Conservation (phyloP, 2,329 filamentous ascomycete species). For the Pseudogymnoascus sp. region DNA sequence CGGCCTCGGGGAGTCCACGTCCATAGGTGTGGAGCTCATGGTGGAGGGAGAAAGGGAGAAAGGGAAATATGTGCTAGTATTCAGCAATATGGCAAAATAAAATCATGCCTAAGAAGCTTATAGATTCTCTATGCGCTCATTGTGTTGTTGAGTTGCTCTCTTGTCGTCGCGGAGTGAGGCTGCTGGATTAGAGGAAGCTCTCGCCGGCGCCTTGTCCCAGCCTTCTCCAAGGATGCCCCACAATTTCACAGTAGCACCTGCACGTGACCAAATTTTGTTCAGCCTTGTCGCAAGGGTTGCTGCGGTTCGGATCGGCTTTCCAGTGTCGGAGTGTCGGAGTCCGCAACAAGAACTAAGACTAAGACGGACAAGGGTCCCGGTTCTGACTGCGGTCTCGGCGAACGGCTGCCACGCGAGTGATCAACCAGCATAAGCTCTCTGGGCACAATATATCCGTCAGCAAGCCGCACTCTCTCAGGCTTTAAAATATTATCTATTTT, state of each 20-base stretch:
- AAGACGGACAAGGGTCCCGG: constrained; percentile 1
- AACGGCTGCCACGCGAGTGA: neutral
- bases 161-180: neutral
- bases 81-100: neutral
- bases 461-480: neutral
- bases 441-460: constrained; percentile 2
- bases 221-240: neutral
- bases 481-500: neutral
- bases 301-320: constrained; percentile 2
- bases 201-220: neutral
- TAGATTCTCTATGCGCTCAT: neutral
- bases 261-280: neutral
- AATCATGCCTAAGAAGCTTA: neutral
- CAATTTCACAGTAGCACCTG: neutral
- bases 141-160: neutral
- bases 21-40: constrained; percentile 27
- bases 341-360: neutral
- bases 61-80: neutral
- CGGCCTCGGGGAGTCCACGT: constrained; percentile 25
- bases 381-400: constrained; percentile 8
- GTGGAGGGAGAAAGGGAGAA: neutral
- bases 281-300: constrained; percentile 6
- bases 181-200: neutral
- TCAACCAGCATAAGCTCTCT: neutral
- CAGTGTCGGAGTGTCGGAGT: neutral